Evolutionary conservation across 2,329 filamentous ascomycete species (phyloP), one percentile per base, ranked within the genome.

Genomic region (Periconia sp.): DNA sequence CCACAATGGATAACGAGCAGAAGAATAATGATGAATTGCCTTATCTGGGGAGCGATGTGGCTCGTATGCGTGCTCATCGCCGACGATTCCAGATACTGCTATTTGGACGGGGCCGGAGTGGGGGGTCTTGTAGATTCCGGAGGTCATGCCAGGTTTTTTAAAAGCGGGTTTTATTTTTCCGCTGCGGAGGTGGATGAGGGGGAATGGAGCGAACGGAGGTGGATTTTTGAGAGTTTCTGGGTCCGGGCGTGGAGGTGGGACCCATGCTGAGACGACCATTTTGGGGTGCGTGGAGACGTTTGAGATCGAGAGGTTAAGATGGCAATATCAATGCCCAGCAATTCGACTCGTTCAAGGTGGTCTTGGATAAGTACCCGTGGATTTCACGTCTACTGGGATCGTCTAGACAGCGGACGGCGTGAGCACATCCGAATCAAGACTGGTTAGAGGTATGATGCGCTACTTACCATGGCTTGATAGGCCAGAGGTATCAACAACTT

Each of bases 1-100:
- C 83, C 84, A 86, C 13, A 65, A 54, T 0, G 71, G 52, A 55
- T 87, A 87, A 60, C 87, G 83, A 0, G 74, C 69, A 5, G 77
- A 77, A 64, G 80, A 85, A 56, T 86, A 85, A 77, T 70, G 63
- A 22, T 84, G 77, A 8, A 87, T 72, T 0, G 84, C 84, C 63
- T 86, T 87, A 46, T 88, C 84, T 0, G 69, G 63, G 0, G 83
- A 82, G 5, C 83, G 82, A 45, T 87, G 84, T 38, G 82, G 81
- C 1, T 77, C 79, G 18, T 74, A 77, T 39, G 85, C 82, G 43
- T 86, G 83, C 56, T 86, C 81, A 47, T 87, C 84, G 4, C 69
- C 76, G 12, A 78, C 73, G 11, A 85, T 74, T 0, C 84, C 84
- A 2, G 76, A 54, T 15, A 66, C 70, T 2, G 64, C 69, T 24